Evolutionary conservation across 176 grass and related monocot species (phyloP).

Genomic region (Hordeum marinum): DNA sequence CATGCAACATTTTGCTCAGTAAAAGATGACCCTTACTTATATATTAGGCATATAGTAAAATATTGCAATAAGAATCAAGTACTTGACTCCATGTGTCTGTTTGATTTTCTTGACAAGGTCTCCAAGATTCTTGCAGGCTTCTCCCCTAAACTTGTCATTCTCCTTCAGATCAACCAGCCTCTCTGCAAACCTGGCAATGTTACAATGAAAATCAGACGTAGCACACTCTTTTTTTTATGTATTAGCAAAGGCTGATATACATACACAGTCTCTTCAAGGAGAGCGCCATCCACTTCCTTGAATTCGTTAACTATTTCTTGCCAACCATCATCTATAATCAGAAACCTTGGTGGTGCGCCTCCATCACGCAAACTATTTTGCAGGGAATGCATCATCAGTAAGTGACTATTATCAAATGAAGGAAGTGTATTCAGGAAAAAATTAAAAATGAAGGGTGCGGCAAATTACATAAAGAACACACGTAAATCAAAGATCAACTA

Average conservation of each 20-base stretch:
- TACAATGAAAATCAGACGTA: background rate
- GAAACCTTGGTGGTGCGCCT: conserved; percentile 42
- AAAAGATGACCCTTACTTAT: background rate
- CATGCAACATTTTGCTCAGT: background rate
- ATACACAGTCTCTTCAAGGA: conserved; percentile 26
- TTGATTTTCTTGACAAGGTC: conserved; percentile 40
- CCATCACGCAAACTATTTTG: conserved; percentile 27
- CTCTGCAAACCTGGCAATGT: conserved; percentile 42
- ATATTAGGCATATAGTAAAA: background rate
- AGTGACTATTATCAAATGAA: background rate
- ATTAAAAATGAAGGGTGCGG: background rate
- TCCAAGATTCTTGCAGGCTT: conserved; percentile 31
- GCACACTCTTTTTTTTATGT: background rate
- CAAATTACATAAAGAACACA: background rate
- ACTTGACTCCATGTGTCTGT: conserved; percentile 46
- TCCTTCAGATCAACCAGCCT: conserved; percentile 39
- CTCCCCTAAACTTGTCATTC: conserved; percentile 48
- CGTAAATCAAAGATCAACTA: background rate
- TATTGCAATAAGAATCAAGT: conserved; percentile 5
- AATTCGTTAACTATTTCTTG: conserved; percentile 40
- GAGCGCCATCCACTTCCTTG: conserved; percentile 16
- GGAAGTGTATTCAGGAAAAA: background rate
- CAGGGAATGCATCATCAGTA: background rate
- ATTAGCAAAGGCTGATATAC: conserved; percentile 1
- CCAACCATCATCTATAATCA: conserved; percentile 72